These are phyloP conservation scores for Tritrichomonas foetus DNA, from an alignment of 208 protist genomes.

Conservation along the genomic window DNA sequence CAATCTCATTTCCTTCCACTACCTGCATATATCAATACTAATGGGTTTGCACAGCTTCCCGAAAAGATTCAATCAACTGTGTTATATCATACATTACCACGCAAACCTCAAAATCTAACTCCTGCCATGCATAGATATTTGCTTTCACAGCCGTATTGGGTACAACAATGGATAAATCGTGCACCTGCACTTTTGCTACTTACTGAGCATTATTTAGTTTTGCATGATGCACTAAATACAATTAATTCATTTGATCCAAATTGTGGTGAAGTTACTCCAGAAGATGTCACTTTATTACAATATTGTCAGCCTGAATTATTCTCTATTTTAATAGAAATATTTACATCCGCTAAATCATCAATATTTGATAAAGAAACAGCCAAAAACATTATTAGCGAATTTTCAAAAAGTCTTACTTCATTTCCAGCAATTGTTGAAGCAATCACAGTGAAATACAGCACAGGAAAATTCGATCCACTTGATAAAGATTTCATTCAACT, in stretches of 20 bases:
- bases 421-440: no score
- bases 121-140: neutral
- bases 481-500: no score
- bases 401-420: no score
- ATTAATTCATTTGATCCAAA: neutral
- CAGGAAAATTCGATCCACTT: no score
- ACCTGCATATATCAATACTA: neutral
- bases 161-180: neutral
- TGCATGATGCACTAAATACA: neutral
- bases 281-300: no score
- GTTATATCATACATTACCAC: neutral
- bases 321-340: no score
- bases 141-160: neutral
- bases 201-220: neutral
- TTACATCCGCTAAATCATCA: no score
- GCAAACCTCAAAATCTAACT: neutral
- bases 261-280: no score
- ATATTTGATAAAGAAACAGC: no score
- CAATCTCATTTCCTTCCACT: neutral
- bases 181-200: neutral
- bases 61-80: neutral
- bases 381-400: no score
- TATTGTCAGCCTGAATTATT: no score
- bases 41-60: neutral
- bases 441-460: no score